Evolutionary conservation across 2,329 filamentous ascomycete genomes (phyloP), one percentile per base, ranked within the genome.

Genomic region (Pseudogymnoascus sp.): DNA sequence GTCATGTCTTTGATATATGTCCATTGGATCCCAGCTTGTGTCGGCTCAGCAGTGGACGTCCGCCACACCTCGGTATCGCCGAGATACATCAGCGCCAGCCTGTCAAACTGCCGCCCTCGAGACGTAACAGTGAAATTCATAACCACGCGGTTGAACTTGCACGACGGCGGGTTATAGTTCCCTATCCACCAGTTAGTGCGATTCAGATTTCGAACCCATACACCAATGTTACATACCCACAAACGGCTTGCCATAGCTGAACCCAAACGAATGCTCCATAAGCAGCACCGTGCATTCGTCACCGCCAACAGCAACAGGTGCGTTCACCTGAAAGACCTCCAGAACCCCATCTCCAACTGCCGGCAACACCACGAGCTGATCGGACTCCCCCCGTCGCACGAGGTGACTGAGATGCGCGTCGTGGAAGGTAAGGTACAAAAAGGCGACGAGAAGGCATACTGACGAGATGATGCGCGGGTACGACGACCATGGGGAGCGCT

Each of bases 41-140:
- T 90, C 1, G 91, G 90, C 76, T 96, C 89, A 3, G 90, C 89
- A 0, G 91, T 96, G 4, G 90, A 92, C 1, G 90, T 93, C 23
- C 90, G 81, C 80, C 89, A 95, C n/a, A 96, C 81, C 73, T 96
- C 90, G 8, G 84, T 85, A 73, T 93, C 89, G 43, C 85, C 85
- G 39, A 95, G 79, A 70, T 88, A 95, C 81, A 95, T 87, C 34
- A 88, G 75, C 3, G 85, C 91, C 7, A 93, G 80, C 41, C 90
- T 83, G 73, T 96, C 91, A 74, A 84, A 93, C 70, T 96, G 91
- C 2, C 84, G 81, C 0, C 91, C 91, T 66, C 79, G 78, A 8
- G 88, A 90, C 0, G 84, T 84, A 13, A 90, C 87, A 0, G 89
- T 93, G 68, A 95, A 83, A 71, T 92, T 92, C 74, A 95, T 85